These are phyloP conservation scores for Kodamaea neixiangensis DNA, from an alignment of 805 yeast genomes.

Conservation along the genomic window DNA sequence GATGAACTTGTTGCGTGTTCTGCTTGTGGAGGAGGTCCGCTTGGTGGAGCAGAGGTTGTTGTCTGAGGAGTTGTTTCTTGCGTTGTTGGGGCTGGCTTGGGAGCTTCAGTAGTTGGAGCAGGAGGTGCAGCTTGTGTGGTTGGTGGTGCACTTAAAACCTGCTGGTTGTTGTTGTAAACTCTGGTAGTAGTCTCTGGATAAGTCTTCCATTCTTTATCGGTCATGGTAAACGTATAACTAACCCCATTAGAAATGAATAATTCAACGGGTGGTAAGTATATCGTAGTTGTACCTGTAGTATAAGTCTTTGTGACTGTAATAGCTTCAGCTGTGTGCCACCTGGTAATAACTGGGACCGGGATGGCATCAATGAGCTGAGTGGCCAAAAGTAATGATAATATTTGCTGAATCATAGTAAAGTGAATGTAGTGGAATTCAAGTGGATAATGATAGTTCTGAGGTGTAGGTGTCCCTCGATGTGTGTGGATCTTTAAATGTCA, in stretches of 20 bases:
- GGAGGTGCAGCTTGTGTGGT: conserved; percentile 11
- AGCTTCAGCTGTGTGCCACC: conserved; percentile 57
- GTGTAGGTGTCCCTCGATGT: not conserved
- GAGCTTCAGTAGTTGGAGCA: conserved; percentile 15
- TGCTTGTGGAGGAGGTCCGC: conserved; percentile 18
- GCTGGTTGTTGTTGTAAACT: conserved; percentile 17
- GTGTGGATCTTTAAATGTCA: not conserved
- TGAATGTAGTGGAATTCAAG: not conserved
- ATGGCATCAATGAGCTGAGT: conserved; percentile 28
- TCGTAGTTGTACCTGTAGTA: conserved; percentile 50
- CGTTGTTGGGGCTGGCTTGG: conserved; percentile 12
- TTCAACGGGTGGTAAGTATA: conserved; percentile 54
- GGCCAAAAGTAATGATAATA: conserved; percentile 15
- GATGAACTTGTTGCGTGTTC: not conserved
- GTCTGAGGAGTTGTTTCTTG: conserved; percentile 28
- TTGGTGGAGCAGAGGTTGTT: conserved; percentile 38
- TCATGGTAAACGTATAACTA: conserved; percentile 49
- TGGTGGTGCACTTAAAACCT: conserved; percentile 16
- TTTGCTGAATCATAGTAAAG: conserved; percentile 6
- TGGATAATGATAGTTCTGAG: not conserved
- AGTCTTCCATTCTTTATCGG: conserved; percentile 31
- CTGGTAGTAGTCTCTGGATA: conserved; percentile 38
- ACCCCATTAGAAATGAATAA: conserved; percentile 53
- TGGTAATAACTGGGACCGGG: conserved; percentile 48
- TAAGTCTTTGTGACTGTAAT: conserved; percentile 46